These are phyloP conservation scores for Xerocomus potaroensis DNA, from an alignment of 768 basidiomycete species.

Conservation along the genomic window DNA sequence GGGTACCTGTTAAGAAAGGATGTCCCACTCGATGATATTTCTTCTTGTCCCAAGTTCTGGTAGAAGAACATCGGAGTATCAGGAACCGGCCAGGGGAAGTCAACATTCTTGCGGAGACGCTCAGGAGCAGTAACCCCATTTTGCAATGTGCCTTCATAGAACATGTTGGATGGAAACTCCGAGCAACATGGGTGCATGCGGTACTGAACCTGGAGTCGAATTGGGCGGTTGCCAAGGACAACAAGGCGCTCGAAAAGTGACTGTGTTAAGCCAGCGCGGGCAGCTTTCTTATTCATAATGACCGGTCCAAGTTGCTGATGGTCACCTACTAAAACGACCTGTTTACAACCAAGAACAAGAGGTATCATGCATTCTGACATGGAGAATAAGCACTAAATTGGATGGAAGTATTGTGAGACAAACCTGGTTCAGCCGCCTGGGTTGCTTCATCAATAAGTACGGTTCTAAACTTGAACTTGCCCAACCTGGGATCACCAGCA, in stretches of 20 bases:
- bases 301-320: conserved; percentile 97
- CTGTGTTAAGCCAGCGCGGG: conserved; percentile 96
- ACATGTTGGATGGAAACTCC: conserved; percentile 99
- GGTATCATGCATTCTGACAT: conserved; percentile 97
- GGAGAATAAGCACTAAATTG: conserved; percentile 7
- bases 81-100: conserved; percentile 97
- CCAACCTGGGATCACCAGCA: conserved; percentile 92
- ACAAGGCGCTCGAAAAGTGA: conserved; percentile 98
- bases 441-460: conserved; percentile 99
- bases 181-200: conserved; percentile 99
- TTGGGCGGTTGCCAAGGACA: conserved; percentile 91
- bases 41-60: conserved; percentile 97
- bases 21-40: conserved; percentile 97
- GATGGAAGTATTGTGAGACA: conserved; percentile 9
- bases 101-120: conserved; percentile 93
- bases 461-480: conserved; percentile 97
- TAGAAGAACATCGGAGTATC: conserved; percentile 99
- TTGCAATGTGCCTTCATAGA: conserved; percentile 98
- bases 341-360: conserved; percentile 95
- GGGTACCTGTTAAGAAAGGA: conserved; percentile 89
- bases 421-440: conserved; percentile 95
- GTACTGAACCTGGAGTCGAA: conserved; percentile 98
- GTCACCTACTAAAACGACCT: conserved; percentile 96
- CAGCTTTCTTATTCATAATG: conserved; percentile 99
- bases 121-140: conserved; percentile 99